A percentile compares a stretch with the other conserved stretches of the same genome.
Conservation (phyloP, 2,329 filamentous ascomycete species). For the Reticulascus tulasneorum region DNA sequence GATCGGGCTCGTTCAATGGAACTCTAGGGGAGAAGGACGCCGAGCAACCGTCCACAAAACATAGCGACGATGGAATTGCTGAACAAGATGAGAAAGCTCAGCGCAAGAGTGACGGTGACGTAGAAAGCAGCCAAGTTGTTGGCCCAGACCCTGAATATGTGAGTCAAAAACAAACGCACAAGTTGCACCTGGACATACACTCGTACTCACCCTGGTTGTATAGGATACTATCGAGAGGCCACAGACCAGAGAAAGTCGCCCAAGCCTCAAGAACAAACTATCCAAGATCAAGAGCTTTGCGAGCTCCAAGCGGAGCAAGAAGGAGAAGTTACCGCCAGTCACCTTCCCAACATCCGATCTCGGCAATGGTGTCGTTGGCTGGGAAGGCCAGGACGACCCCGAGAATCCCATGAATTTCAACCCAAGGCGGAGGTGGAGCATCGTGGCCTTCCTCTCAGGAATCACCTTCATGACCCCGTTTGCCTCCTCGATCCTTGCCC, state of each 20-base stretch:
- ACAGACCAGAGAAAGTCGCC: too few species aligned
- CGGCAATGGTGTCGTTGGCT: conserved; percentile 51
- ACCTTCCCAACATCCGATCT: conserved; percentile 48
- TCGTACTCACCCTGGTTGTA: too few species aligned
- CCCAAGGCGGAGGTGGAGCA: conserved; percentile 51
- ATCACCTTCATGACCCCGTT: conserved; percentile 65
- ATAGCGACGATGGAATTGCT: too few species aligned
- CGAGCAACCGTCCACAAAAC: conserved; percentile 1
- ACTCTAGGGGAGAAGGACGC: conserved; percentile 8
- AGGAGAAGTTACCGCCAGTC: conserved; percentile 27
- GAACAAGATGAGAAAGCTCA: too few species aligned
- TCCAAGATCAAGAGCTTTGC: conserved; percentile 19
- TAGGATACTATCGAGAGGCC: neutral
- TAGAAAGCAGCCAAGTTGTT: too few species aligned
- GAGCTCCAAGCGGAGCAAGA: conserved; percentile 19
- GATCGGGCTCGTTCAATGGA: conserved; percentile 1
- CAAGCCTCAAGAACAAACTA: conserved; percentile 19
- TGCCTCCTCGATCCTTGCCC: conserved; percentile 57
- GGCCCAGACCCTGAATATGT: too few species aligned
- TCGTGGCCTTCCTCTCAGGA: conserved; percentile 49
- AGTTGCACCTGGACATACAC: too few species aligned
- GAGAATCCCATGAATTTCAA: conserved; percentile 57
- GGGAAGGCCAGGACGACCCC: conserved; percentile 56
- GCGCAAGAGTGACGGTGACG: too few species aligned
- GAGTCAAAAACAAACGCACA: too few species aligned